Evolutionary conservation across 805 yeast species (phyloP), one percentile per base, ranked within the genome.

Genomic region (Wickerhamomyces canadensis): DNA sequence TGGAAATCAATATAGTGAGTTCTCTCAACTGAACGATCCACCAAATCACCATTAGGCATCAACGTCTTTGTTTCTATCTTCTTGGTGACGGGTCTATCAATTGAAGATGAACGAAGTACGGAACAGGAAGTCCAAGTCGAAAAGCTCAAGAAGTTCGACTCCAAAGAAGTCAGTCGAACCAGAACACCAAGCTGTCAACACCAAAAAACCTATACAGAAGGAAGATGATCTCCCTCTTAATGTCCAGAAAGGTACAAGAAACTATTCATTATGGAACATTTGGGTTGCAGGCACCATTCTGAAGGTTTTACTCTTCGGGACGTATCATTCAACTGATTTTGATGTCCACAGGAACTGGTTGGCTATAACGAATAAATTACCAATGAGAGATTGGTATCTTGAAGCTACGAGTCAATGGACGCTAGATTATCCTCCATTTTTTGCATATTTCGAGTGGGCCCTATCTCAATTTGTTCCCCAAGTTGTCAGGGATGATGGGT

Each of bases 311-410:
- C 62, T 84, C n/a, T 72, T 78, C 37, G 80, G 84, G 7, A 87
- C 91, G 1, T 93, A 91, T 60, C 88, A 77, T 48, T 89, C 97
- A 11, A 93, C 98, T 1, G 98, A 93, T 59, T 91, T 93, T 52
- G 98, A 93, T 57, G 98, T 93, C 18, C 98, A 93, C 60, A 68
- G 98, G 41, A 93, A 93, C 55, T 93, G 98, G 98, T 70, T 93
- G 16, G 95, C 98, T 0, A 81, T 93, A 34, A 91, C 98, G 1
- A 64, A 78, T 49, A 70, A 70, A 5, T 61, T 89, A 15, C 97
- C 97, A 0, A 34, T 89, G 14, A 62, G 62, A 13, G 57, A 82
- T 37, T 93, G 99, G 99, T 93, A 93, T 56, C 57, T 69, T 29
- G 96, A 93, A 46, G 60, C 68, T 33, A 77, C 86, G 0, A 73